These are phyloP conservation scores for Trichoderma endophyticum DNA, from an alignment of 2,329 filamentous ascomycete species.

Conservation along the genomic window DNA sequence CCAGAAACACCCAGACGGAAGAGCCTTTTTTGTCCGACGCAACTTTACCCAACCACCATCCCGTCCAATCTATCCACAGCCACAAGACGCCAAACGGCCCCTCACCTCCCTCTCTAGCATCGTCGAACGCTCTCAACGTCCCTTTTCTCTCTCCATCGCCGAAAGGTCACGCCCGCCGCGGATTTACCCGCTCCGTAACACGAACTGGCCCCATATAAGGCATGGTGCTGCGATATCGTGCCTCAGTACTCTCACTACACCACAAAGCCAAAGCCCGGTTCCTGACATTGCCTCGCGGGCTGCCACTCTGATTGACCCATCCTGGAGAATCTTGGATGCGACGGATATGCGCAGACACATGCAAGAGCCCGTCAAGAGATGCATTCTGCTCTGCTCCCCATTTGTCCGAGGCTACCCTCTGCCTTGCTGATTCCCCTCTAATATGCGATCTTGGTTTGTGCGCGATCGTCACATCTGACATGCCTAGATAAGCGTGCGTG, in stretches of 20 bases:
- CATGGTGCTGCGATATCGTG: background rate
- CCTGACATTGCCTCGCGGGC: background rate
- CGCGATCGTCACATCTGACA: constrained; percentile 7
- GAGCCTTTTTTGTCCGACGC: background rate
- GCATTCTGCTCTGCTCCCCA: background rate
- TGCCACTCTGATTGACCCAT: background rate
- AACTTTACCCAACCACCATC: background rate
- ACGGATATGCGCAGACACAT: constrained; percentile 1
- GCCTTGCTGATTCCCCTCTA: background rate
- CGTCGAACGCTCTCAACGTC: background rate
- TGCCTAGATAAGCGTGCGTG: background rate
- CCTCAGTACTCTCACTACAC: background rate
- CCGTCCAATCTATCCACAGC: background rate
- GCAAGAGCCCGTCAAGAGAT: background rate
- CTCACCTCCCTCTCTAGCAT: constrained; percentile 11
- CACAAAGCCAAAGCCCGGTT: background rate
- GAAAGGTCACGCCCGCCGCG: background rate
- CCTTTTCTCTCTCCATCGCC: background rate
- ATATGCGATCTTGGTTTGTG: background rate
- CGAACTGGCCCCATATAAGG: background rate
- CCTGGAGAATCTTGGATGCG: background rate
- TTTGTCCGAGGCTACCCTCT: constrained; percentile 9
- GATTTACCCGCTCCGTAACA: background rate
- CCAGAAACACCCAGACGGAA: background rate
- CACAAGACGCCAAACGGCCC: constrained; percentile 5